Evolutionary conservation across 495 filamentous ascomycete species (phyloP).

Genomic region (Penicillium goetzii): DNA sequence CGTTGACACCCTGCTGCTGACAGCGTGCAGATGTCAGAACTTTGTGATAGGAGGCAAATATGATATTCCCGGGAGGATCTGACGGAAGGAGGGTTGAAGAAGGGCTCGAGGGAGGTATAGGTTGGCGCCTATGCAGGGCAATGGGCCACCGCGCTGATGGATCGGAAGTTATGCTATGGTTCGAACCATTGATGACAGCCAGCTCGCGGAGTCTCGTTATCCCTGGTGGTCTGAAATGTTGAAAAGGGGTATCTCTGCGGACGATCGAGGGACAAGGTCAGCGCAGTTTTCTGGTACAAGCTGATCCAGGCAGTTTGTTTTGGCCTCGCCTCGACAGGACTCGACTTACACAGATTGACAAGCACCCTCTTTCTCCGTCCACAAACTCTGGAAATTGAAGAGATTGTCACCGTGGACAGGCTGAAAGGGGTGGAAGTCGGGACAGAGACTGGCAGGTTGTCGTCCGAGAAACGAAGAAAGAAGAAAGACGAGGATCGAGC

Average conservation of each 20-base stretch:
- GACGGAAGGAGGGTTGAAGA: neutral
- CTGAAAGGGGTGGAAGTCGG: constrained; percentile 16
- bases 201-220: neutral
- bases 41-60: neutral
- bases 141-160: neutral
- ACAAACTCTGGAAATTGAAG: neutral
- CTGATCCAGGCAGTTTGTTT: constrained; percentile 12
- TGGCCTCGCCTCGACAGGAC: constrained; percentile 7
- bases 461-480: constrained; percentile 42
- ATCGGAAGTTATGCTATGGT: neutral
- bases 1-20: neutral
- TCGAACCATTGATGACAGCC: neutral
- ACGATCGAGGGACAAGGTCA: neutral
- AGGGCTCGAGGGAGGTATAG: constrained; percentile 2
- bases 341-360: constrained; percentile 22
- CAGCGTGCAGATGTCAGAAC: neutral
- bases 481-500: constrained; percentile 30
- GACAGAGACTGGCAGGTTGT: constrained; percentile 31
- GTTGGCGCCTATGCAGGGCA: constrained; percentile 2
- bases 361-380: constrained; percentile 16
- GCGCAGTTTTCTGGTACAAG: neutral
- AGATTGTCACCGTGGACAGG: constrained; percentile 13
- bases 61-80: neutral
- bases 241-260: constrained; percentile 8
- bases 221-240: neutral